These are phyloP conservation scores for Candida nemodendra DNA, from an alignment of 805 yeast genomes.

Conservation along the genomic window DNA sequence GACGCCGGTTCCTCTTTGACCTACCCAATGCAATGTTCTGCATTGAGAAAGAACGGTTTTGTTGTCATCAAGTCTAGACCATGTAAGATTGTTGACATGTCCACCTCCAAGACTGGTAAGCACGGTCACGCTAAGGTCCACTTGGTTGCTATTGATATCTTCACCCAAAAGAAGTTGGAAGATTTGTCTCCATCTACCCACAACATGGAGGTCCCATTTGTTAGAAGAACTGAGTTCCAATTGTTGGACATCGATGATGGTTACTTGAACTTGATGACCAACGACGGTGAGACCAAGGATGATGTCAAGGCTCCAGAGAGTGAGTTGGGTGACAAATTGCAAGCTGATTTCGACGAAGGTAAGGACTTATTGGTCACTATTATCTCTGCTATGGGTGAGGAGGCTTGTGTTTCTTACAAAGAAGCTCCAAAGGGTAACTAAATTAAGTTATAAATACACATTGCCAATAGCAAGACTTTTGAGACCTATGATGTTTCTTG, in stretches of 20 bases:
- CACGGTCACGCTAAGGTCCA: constrained; percentile 99
- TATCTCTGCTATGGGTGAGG: constrained; percentile 99
- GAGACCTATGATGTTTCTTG: not conserved
- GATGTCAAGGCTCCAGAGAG: constrained; percentile 98
- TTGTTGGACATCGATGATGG: constrained; percentile 98
- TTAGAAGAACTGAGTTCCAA: constrained; percentile 92
- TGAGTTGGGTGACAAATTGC: constrained; percentile 92
- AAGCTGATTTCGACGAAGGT: constrained; percentile 94
- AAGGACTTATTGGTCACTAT: constrained; percentile 96
- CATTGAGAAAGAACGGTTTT: constrained; percentile 99
- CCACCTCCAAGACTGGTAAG: constrained; percentile 99
- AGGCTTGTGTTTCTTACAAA: constrained; percentile 97
- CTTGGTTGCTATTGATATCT: constrained; percentile 97
- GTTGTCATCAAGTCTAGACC: constrained; percentile 99
- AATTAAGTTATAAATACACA: constrained; percentile 14
- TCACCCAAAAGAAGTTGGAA: constrained; percentile 99
- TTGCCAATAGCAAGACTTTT: constrained; percentile 5
- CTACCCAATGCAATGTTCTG: constrained; percentile 99
- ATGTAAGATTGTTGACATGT: constrained; percentile 99
- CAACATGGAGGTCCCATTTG: constrained; percentile 99
- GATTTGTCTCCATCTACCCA: constrained; percentile 99
- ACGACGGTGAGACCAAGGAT: constrained; percentile 98
- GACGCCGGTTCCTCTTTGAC: constrained; percentile 98
- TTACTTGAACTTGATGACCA: constrained; percentile 92
- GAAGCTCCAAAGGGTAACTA: constrained; percentile 82